phyloP scores from a whole-genome alignment of 192 early-diverging fungal genomes.

The Linnemannia exigua region DNA sequence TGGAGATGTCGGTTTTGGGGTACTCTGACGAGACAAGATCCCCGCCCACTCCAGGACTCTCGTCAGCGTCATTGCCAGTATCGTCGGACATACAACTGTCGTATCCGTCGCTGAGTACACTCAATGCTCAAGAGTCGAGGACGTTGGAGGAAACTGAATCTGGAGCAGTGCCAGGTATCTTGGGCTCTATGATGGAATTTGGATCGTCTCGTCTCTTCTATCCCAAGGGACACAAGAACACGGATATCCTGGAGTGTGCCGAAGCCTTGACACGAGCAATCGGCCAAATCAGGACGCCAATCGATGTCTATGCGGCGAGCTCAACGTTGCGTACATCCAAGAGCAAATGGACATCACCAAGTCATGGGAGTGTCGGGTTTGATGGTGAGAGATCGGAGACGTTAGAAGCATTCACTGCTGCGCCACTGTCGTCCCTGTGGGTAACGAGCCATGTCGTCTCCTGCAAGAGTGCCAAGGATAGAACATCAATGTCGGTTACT shows the following conservation, averaged over 20 bases:
- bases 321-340: not conserved
- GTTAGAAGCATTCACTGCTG: not conserved
- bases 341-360: not conserved
- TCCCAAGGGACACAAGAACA: slow-evolving; percentile 39
- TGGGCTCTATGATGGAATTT: slow-evolving; percentile 42
- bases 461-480: slow-evolving; percentile 52
- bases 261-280: slow-evolving; percentile 45
- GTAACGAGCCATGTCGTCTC: slow-evolving; percentile 41
- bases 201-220: slow-evolving; percentile 32
- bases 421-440: slow-evolving; percentile 29
- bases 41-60: not conserved
- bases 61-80: not conserved
- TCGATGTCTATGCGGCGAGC: not conserved
- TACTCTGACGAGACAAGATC: slow-evolving; percentile 20
- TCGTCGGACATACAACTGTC: not conserved
- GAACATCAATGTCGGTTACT: slow-evolving; percentile 46
- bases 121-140: not conserved
- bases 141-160: not conserved
- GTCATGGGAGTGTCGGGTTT: not conserved
- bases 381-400: not conserved
- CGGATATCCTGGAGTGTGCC: slow-evolving; percentile 37
- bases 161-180: slow-evolving; percentile 17
- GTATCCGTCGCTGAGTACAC: not conserved
- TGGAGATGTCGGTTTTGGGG: slow-evolving; percentile 42
- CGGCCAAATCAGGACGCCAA: slow-evolving; percentile 26